Conservation (phyloP, 2,329 filamentous ascomycete species). For the Clonostachys chloroleuca region DNA sequence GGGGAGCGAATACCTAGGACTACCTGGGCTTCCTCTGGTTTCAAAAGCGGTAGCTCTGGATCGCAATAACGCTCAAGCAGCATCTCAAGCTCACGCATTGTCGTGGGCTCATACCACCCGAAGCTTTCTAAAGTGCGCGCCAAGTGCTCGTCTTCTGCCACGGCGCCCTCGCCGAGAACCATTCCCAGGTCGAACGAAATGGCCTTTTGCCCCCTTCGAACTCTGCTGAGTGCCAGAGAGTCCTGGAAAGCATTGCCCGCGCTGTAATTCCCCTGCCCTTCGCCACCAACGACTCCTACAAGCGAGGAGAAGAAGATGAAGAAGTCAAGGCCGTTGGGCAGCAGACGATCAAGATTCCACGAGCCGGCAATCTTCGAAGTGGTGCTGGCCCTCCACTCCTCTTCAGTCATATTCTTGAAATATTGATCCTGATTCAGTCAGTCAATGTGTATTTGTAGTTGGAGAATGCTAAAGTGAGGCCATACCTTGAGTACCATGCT, state of each 20-base stretch:
- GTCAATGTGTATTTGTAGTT: background rate
- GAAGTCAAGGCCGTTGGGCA: slow-evolving; percentile 18
- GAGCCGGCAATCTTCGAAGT: slow-evolving; percentile 22
- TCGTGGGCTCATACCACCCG: too few species aligned
- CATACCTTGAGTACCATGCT: slow-evolving; percentile 25
- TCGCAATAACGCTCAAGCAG: background rate
- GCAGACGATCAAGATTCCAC: slow-evolving; percentile 17
- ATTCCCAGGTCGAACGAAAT: slow-evolving; percentile 9
- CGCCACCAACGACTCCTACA: slow-evolving; percentile 12
- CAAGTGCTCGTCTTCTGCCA: slow-evolving; percentile 8
- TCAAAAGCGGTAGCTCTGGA: background rate
- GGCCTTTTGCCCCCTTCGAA: background rate
- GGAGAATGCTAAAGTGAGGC: background rate
- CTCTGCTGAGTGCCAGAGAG: slow-evolving; percentile 5
- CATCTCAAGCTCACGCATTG: background rate
- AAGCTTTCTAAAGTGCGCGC: too few species aligned
- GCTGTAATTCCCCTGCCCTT: slow-evolving; percentile 32
- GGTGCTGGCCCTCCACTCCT: slow-evolving; percentile 13
- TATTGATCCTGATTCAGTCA: slow-evolving; percentile 10
- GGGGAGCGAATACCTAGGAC: background rate
- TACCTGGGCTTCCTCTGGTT: background rate
- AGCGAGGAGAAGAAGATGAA: slow-evolving; percentile 22
- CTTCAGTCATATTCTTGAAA: slow-evolving; percentile 14
- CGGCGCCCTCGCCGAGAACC: slow-evolving; percentile 12
- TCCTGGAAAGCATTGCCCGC: slow-evolving; percentile 31